These are phyloP conservation scores for Pythium aphanidermatum DNA, from an alignment of 352 stramenopile species.

Conservation along the genomic window DNA sequence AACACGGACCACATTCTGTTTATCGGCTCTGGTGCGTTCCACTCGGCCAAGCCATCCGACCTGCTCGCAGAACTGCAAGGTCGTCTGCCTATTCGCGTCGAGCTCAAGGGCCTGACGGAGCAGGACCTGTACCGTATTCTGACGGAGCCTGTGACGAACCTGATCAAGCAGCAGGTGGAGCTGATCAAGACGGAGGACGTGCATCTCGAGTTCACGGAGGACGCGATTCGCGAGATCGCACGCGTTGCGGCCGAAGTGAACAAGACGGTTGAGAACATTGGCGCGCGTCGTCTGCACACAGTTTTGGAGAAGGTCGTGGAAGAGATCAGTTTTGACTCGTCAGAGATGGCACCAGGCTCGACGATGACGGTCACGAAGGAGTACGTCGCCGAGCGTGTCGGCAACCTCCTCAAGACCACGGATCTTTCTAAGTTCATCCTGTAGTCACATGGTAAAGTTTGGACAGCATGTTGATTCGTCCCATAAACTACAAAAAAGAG, in stretches of 20 bases:
- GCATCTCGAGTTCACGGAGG: slow-evolving; percentile 93
- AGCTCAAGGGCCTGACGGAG: slow-evolving; percentile 98
- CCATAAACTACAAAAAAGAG: background rate
- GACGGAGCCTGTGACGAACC: slow-evolving; percentile 98
- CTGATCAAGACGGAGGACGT: slow-evolving; percentile 97
- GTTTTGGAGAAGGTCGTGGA: slow-evolving; percentile 98
- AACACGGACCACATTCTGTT: slow-evolving; percentile 99
- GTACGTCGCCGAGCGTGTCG: slow-evolving; percentile 92
- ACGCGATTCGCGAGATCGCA: slow-evolving; percentile 97
- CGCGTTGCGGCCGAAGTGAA: slow-evolving; percentile 94
- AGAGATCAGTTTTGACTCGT: slow-evolving; percentile 97
- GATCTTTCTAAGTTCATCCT: slow-evolving; percentile 99
- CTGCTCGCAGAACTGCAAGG: slow-evolving; percentile 98
- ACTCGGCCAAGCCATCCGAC: slow-evolving; percentile 97
- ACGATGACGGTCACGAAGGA: slow-evolving; percentile 92
- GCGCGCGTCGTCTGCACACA: slow-evolving; percentile 96
- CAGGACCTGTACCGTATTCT: slow-evolving; percentile 99
- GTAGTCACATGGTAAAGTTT: slow-evolving; percentile 45
- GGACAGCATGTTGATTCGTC: background rate
- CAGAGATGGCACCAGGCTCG: slow-evolving; percentile 80
- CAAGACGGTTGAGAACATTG: slow-evolving; percentile 98
- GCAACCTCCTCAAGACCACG: slow-evolving; percentile 92
- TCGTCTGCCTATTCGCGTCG: slow-evolving; percentile 97
- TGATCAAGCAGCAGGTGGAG: slow-evolving; percentile 97
- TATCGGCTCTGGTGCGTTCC: slow-evolving; percentile 96